A percentile compares a stretch with the other conserved stretches of the same genome.
phyloP scores from a whole-genome alignment of 306 rosid species.

The Chamaecrista fasciculata region DNA sequence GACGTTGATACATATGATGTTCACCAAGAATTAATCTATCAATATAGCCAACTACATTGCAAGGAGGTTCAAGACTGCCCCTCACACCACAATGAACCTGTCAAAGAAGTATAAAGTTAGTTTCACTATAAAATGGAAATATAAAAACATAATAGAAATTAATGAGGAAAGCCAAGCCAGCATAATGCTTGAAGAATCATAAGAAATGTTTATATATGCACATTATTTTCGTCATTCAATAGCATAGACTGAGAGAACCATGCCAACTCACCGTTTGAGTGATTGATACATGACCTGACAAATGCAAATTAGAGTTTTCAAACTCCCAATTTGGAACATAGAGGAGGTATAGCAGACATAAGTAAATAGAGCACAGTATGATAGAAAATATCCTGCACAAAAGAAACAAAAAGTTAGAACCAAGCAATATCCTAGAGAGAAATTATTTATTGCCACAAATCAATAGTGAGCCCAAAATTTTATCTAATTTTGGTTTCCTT shows the following conservation, averaged over 20 bases:
- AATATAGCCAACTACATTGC: conserved; percentile 67
- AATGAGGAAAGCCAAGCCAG: not conserved
- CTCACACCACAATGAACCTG: conserved; percentile 70
- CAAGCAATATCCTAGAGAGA: conserved; percentile 24
- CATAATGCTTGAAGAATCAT: conserved; percentile 5
- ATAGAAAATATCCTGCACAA: conserved; percentile 60
- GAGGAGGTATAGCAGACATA: conserved; percentile 59
- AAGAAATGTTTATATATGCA: conserved; percentile 6
- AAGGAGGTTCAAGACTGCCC: conserved; percentile 82
- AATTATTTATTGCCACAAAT: not conserved
- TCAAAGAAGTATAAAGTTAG: conserved; percentile 20
- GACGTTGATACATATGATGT: conserved; percentile 70
- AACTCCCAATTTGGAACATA: conserved; percentile 65
- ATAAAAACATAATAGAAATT: not conserved
- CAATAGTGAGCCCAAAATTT: not conserved
- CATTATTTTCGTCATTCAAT: conserved; percentile 19
- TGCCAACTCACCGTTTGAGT: conserved; percentile 54
- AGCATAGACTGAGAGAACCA: conserved; percentile 17
- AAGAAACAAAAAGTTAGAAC: conserved; percentile 28
- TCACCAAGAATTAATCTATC: conserved; percentile 70
- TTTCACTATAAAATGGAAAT: conserved; percentile 13
- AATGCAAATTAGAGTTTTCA: conserved; percentile 27
- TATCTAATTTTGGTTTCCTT: not conserved
- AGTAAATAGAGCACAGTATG: conserved; percentile 56
- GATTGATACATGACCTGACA: conserved; percentile 32